Conservation (phyloP, 1,284 basidiomycete genomes). For the Papiliotrema fonsecae region DNA sequence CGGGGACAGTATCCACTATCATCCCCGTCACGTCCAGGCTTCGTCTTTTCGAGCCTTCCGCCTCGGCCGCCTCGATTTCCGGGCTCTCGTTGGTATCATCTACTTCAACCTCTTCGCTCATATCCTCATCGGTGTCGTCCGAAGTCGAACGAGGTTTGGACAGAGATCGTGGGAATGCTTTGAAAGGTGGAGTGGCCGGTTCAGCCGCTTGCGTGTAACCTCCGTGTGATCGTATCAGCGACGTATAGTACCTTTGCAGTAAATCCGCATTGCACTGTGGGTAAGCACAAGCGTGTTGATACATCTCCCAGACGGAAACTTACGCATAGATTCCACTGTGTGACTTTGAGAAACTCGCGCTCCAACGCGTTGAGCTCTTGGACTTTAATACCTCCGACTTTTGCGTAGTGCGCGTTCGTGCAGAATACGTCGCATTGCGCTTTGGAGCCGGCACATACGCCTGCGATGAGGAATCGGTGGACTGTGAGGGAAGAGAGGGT, state of each 20-base stretch:
- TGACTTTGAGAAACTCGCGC: conserved; percentile 79
- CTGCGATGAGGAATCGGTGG: conserved; percentile 88
- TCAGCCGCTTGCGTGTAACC: conserved; percentile 38
- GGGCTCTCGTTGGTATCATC: conserved; percentile 1
- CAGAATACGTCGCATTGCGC: conserved; percentile 89
- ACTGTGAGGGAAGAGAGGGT: conserved; percentile 90
- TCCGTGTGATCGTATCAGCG: conserved; percentile 46
- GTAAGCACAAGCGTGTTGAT: background rate
- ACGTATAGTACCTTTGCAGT: conserved; percentile 49
- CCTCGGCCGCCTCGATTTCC: conserved; percentile 2
- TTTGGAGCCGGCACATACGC: conserved; percentile 81
- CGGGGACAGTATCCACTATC: conserved; percentile 4
- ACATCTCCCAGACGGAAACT: conserved; percentile 43
- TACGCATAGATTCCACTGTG: conserved; percentile 88
- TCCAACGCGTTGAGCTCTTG: conserved; percentile 87
- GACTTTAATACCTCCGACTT: conserved; percentile 85
- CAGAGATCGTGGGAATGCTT: conserved; percentile 30
- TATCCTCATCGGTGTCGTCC: conserved; percentile 9
- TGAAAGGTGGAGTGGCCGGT: conserved; percentile 36
- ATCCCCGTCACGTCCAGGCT: conserved; percentile 2
- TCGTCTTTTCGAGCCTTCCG: background rate
- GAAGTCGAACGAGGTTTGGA: conserved; percentile 17
- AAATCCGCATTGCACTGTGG: conserved; percentile 45
- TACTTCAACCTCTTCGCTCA: conserved; percentile 6
- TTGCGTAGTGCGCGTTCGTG: conserved; percentile 85